Percentiles rank a stretch among this genome's conserved stretches.
phyloP scores from a whole-genome alignment of 768 basidiomycete species.

The Kwoniella botswanensis region DNA sequence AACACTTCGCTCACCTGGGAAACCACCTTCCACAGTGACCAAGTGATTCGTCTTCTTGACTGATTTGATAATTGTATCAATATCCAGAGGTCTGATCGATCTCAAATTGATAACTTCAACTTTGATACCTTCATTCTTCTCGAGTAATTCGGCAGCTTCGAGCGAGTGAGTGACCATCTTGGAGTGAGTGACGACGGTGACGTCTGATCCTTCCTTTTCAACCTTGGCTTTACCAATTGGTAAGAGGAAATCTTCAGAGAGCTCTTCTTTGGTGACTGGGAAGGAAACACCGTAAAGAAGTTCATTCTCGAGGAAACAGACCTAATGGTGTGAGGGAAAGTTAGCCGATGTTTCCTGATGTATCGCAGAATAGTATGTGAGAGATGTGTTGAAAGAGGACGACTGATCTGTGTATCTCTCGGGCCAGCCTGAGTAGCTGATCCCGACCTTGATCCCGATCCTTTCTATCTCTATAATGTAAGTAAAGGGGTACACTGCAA shows the following conservation, averaged over 20 bases:
- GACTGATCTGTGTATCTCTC: too few species aligned
- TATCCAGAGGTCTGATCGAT: slow-evolving; percentile 90
- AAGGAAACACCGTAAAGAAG: slow-evolving; percentile 97
- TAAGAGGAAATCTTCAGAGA: slow-evolving; percentile 91
- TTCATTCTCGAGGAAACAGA: slow-evolving; percentile 99
- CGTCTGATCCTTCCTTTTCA: slow-evolving; percentile 86
- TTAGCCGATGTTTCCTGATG: background rate
- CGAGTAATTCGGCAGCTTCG: slow-evolving; percentile 89
- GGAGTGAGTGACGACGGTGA: slow-evolving; percentile 96
- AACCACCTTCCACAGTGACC: slow-evolving; percentile 94
- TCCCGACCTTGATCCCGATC: too few species aligned
- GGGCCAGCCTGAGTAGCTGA: too few species aligned
- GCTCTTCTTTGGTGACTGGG: slow-evolving; percentile 92
- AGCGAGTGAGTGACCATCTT: slow-evolving; percentile 96
- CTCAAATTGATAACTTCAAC: slow-evolving; percentile 91
- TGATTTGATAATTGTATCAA: slow-evolving; percentile 93
- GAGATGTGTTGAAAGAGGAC: too few species aligned
- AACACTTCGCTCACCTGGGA: slow-evolving; percentile 65
- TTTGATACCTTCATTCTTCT: slow-evolving; percentile 89
- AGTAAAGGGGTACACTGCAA: slow-evolving; percentile 1
- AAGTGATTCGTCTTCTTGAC: slow-evolving; percentile 99
- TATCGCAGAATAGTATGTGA: background rate
- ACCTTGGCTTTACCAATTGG: slow-evolving; percentile 98
- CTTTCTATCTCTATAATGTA: too few species aligned
- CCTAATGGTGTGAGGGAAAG: slow-evolving; percentile 27